Conservation (phyloP, 768 basidiomycete genomes). For the Imleria badia region DNA sequence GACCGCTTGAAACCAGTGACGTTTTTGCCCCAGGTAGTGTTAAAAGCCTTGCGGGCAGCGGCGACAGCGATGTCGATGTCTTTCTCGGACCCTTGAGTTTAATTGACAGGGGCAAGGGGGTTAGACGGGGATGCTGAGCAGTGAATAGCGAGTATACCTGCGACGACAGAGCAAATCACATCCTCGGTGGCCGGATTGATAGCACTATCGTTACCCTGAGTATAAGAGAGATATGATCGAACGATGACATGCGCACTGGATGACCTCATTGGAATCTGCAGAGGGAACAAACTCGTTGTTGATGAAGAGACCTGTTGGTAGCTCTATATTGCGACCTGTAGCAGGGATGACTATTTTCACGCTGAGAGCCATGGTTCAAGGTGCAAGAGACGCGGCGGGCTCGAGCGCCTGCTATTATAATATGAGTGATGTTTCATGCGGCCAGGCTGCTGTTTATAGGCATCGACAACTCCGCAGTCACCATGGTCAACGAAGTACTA, state of each 20-base stretch:
- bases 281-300: constrained; percentile 87
- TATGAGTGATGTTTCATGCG: not conserved
- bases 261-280: constrained; percentile 60
- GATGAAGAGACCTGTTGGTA: constrained; percentile 88
- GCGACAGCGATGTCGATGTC: constrained; percentile 85
- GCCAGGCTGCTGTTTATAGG: constrained; percentile 14
- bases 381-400: too few relatives aligned
- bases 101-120: not conserved
- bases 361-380: constrained; percentile 45
- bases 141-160: constrained; percentile 40
- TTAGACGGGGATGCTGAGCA: not conserved
- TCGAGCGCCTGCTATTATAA: not conserved
- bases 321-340: constrained; percentile 49
- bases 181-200: constrained; percentile 84
- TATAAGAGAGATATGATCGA: constrained; percentile 4
- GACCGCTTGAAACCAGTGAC: constrained; percentile 82
- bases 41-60: constrained; percentile 80
- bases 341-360: constrained; percentile 41
- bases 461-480: not conserved
- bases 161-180: constrained; percentile 63
- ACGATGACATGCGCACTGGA: constrained; percentile 48
- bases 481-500: too few relatives aligned
- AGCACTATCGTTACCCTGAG: constrained; percentile 43
- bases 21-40: constrained; percentile 87
- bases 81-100: constrained; percentile 52